Evolutionary conservation across 2,329 filamentous ascomycete species (phyloP), one percentile per base, ranked within the genome.

Genomic region (Didymellaceae sp.): DNA sequence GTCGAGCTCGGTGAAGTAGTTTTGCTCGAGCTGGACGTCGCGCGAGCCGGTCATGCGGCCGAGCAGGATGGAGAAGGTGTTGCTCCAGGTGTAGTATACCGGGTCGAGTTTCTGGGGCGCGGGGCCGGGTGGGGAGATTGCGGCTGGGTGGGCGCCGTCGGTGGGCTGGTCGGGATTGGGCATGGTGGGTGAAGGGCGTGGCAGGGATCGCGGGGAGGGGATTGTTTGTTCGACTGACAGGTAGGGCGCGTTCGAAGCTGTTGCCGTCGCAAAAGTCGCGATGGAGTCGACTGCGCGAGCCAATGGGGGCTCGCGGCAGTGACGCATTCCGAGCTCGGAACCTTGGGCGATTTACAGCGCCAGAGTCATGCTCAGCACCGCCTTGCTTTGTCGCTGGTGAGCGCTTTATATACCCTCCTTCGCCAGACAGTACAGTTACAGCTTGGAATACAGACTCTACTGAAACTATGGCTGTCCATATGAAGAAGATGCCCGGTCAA

Each of bases 41-140:
- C 67, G 66, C 25, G 45, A 38, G 28, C 67, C 65, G 0, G 63
- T 69, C 65, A 72, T 71, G 65, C 82, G 79, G 47, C 89, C 88
- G 13, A 88, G 85, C 40, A 96, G 78, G 74, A 92, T 88, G 63
- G 84, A 84, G 81, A 95, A 97, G 78, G 91, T 88, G 78, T 89
- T 96, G 71, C 88, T 82, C 88, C 90, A 96, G 52, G 71, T 80
- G 68, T 79, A 80, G 70, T 74, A 78, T 48, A 72, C 52, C 2
- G 65, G 64, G 50, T 73, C 70, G 30, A 71, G 58, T 20, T 69
- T 65, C 14, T 58, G 49, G 10, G 62, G 50, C 17, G 50, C 42
- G 21, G 48, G 48, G 18, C 52, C 58, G 8, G 60, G 58, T 28
- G 55, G 44, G 7, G 55, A 42, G 37, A 62, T 58, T 17, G 61